Conservation (phyloP, 768 basidiomycete genomes). For the Mycena alexandri region DNA sequence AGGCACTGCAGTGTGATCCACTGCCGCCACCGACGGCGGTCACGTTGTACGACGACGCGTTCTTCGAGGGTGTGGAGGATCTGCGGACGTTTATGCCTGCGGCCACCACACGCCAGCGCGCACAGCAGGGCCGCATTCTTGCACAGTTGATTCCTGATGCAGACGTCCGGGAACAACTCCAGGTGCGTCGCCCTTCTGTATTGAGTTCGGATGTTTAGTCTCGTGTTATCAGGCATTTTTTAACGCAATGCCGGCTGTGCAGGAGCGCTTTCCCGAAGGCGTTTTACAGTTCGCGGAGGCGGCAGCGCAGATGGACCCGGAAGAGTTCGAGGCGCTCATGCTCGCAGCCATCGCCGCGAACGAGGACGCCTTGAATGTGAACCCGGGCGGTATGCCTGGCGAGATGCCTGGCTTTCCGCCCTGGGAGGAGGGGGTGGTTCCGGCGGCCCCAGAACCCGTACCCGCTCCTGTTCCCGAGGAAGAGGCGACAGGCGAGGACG, state of each 20-base stretch:
- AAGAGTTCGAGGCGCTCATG: conserved; percentile 73
- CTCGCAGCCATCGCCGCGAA: conserved; percentile 54
- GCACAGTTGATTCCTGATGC: conserved; percentile 73
- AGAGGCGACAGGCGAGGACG: conserved; percentile 57
- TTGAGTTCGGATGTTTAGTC: too few species aligned
- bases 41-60: conserved; percentile 76
- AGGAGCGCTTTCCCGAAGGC: conserved; percentile 73
- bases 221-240: conserved; percentile 60
- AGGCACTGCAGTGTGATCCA: conserved; percentile 86
- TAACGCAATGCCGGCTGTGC: conserved; percentile 67
- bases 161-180: conserved; percentile 68
- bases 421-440: conserved; percentile 42
- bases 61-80: conserved; percentile 79
- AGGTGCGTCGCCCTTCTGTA: conserved; percentile 46
- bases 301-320: conserved; percentile 66
- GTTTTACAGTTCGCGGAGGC: conserved; percentile 73
- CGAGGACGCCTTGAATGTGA: conserved; percentile 44
- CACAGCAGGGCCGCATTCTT: conserved; percentile 63
- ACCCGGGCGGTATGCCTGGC: conserved; percentile 61
- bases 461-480: conserved; percentile 45
- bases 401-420: conserved; percentile 52
- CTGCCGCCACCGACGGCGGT: conserved; percentile 77
- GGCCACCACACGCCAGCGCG: conserved; percentile 54
- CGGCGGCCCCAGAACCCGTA: conserved; percentile 9
- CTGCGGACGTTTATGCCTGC: conserved; percentile 56